Conservation (phyloP, 2,329 filamentous ascomycete genomes). For the Neonectria hederae region DNA sequence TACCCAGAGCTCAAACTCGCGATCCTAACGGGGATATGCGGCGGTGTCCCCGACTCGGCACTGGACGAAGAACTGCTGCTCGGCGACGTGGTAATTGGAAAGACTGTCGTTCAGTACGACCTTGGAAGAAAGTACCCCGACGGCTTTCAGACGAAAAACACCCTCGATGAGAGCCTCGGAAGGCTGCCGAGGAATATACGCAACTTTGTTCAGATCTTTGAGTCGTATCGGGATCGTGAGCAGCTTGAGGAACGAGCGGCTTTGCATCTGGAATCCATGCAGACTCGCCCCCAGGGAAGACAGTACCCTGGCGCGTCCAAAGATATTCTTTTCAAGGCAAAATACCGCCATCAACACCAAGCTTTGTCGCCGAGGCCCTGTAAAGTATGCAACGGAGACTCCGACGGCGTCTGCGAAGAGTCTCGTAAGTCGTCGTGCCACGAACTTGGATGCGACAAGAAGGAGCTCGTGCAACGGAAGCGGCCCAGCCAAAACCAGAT, state of each 20-base stretch:
- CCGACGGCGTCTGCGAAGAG: background rate
- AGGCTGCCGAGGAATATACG: constrained; percentile 2
- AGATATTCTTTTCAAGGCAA: background rate
- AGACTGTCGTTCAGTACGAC: constrained; percentile 43
- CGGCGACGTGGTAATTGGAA: constrained; percentile 48
- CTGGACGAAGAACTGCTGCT: constrained; percentile 36
- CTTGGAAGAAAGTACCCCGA: constrained; percentile 33
- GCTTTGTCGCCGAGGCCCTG: background rate
- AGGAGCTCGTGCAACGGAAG: background rate
- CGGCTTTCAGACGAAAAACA: constrained; percentile 37
- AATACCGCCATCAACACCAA: background rate
- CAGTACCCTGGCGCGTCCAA: constrained; percentile 36
- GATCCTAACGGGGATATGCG: constrained; percentile 54
- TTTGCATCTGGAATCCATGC: too few relatives aligned
- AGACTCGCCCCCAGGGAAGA: too few relatives aligned
- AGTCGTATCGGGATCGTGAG: background rate
- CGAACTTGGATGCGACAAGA: constrained; percentile 9
- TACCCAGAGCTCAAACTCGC: constrained; percentile 47
- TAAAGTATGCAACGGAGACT: background rate
- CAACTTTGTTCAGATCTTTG: background rate
- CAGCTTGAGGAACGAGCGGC: constrained; percentile 12
- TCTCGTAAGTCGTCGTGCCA: constrained; percentile 8
- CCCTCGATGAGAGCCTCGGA: constrained; percentile 36
- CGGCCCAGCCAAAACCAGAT: background rate
- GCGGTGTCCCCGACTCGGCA: constrained; percentile 43